Evolutionary conservation across 345 rosid species (phyloP), one percentile per base, ranked within the genome.

Genomic region (Anastatica hierochuntica): DNA sequence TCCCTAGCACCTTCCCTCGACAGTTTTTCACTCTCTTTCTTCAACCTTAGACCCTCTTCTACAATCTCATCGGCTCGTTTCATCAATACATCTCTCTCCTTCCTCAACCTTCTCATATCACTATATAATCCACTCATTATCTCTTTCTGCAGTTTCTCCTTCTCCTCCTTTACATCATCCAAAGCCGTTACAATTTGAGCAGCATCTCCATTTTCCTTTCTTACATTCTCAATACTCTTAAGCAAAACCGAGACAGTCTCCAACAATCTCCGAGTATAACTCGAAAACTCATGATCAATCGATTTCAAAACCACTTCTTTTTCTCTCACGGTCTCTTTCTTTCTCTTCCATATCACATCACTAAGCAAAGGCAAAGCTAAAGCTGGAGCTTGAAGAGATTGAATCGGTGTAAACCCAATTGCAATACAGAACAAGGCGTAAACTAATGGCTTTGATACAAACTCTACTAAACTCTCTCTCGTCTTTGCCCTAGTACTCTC

Each of bases 401-500:
- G 58, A 71, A 78, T 24, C 20, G 84, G 82, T 8, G 68, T 60
- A 56, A 85, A 71, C 46, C 94, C 90, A 34, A 77, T 53, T 45
- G 86, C 90, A 53, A 85, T 49, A 63, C 81, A 85, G 67, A 78
- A 59, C 61, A 85, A 65, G 10, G 75, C 68, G 63, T 63, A 81
- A 10, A 65, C 78, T 42, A 84, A 36, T 30, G 74, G 70, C 72
- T 70, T 79, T 0, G 76, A 58, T 15, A 77, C 42, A 27, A 67
- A 64, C 48, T 59, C 58, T 46, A 80, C 12, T n/a, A 62, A 41
- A 10, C 64, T 40, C 51, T 56, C 72, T 35, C 52, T 62, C 29
- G 41, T 46, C 70, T 58, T 53, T 5, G 58, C 14, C 13, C 43
- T 31, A 46, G n/a, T 6, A 39, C 63, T 68, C 6, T 44, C 56